Percentiles rank a stretch among this genome's conserved stretches.
These are phyloP conservation scores for Pleurotus tuber-regium DNA, from an alignment of 768 basidiomycete genomes.

Conservation along the genomic window DNA sequence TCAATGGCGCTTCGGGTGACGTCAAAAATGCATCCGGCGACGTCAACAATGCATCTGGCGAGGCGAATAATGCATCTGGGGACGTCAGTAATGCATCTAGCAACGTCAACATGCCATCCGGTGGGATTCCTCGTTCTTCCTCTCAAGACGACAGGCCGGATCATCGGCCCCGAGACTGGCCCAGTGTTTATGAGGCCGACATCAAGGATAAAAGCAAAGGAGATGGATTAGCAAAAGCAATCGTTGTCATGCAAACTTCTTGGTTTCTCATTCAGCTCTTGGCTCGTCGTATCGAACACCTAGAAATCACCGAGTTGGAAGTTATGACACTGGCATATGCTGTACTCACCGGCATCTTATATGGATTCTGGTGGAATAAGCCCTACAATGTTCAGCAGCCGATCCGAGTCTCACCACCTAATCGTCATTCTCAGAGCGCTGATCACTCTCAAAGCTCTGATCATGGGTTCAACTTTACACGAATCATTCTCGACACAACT, in stretches of 20 bases:
- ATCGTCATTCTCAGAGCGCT: neutral
- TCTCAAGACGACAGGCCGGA: no score
- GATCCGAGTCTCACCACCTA: neutral
- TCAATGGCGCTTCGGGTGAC: no score
- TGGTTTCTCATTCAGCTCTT: conserved; percentile 31
- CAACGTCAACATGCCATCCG: no score
- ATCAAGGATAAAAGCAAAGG: conserved; percentile 27
- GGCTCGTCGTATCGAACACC: conserved; percentile 17
- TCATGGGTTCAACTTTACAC: no score
- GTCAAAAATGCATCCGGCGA: no score
- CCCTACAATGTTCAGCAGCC: conserved; percentile 24
- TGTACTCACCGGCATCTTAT: conserved; percentile 23
- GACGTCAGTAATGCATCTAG: no score
- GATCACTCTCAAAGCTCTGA: neutral
- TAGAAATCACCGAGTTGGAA: conserved; percentile 28
- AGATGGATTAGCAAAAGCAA: conserved; percentile 20
- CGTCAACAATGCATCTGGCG: no score
- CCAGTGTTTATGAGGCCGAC: conserved; percentile 16
- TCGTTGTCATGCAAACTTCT: conserved; percentile 24
- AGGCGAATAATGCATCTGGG: no score
- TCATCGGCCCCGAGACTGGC: no score
- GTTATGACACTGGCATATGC: conserved; percentile 27
- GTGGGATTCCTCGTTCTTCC: no score
- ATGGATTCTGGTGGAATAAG: conserved; percentile 34
- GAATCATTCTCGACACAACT: no score